Conservation (phyloP, 495 filamentous ascomycete genomes). For the Pseudoneurospora amorphoporcata region DNA sequence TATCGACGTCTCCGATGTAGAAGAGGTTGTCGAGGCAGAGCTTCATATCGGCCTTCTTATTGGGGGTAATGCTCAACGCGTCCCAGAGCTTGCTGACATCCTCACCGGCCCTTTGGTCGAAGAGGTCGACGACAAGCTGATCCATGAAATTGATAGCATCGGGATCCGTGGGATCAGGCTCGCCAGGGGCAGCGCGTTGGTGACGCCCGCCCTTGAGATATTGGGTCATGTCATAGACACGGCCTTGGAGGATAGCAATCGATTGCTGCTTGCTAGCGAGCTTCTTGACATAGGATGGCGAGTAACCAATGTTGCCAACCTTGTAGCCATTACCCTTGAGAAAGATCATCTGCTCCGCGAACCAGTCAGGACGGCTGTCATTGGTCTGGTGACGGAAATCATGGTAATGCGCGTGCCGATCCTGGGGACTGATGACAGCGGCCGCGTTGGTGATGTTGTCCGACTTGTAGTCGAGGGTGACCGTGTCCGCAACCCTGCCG, state of each 20-base stretch:
- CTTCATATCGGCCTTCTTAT: constrained; percentile 56
- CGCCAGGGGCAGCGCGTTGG: constrained; percentile 43
- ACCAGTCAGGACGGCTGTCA: constrained; percentile 83
- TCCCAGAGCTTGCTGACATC: constrained; percentile 84
- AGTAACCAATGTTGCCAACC: constrained; percentile 84
- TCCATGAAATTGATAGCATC: constrained; percentile 78
- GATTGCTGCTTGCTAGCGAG: constrained; percentile 51
- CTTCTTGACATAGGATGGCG: constrained; percentile 60
- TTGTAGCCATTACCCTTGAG: constrained; percentile 63
- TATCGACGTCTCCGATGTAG: constrained; percentile 87
- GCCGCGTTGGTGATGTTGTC: constrained; percentile 64
- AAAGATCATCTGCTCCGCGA: constrained; percentile 68
- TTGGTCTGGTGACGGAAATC: constrained; percentile 83
- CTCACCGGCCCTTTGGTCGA: constrained; percentile 60
- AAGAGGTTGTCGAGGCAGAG: constrained; percentile 90
- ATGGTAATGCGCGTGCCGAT: constrained; percentile 72
- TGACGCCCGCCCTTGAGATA: constrained; percentile 72
- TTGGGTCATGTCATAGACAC: constrained; percentile 84
- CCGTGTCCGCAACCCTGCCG: constrained; percentile 51
- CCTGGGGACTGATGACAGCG: constrained; percentile 51
- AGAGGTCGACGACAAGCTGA: constrained; percentile 59
- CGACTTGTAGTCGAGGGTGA: constrained; percentile 70
- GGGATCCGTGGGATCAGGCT: constrained; percentile 28
- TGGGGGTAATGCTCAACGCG: constrained; percentile 44
- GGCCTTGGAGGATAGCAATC: constrained; percentile 70